These are phyloP conservation scores for Pulveroboletus sp. DNA, from an alignment of 768 basidiomycete genomes.

Conservation along the genomic window DNA sequence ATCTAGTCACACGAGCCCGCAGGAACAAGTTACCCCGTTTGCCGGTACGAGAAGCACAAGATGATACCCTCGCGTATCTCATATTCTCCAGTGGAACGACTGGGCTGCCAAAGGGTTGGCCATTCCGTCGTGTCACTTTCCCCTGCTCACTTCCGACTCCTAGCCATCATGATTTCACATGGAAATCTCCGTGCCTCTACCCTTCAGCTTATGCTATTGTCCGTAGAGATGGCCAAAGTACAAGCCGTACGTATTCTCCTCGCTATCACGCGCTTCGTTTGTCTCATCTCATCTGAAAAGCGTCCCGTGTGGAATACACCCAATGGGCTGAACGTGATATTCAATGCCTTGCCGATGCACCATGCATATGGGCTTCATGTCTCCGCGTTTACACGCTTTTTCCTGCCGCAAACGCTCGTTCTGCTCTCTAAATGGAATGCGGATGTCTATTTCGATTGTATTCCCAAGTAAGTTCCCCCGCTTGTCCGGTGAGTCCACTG, in stretches of 20 bases:
- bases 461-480: slow-evolving; percentile 55
- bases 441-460: slow-evolving; percentile 45
- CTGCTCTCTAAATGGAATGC: slow-evolving; percentile 63
- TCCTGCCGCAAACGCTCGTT: slow-evolving; percentile 46
- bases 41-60: slow-evolving; percentile 43
- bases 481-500: not conserved
- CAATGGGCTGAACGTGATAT: slow-evolving; percentile 43
- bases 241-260: slow-evolving; percentile 34
- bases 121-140: not conserved
- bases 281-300: slow-evolving; percentile 23
- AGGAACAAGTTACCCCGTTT: slow-evolving; percentile 38
- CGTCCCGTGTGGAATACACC: slow-evolving; percentile 39
- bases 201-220: slow-evolving; percentile 34
- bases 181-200: slow-evolving; percentile 54
- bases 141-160: slow-evolving; percentile 2
- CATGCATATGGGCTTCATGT: slow-evolving; percentile 64
- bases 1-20: slow-evolving; percentile 42
- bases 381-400: slow-evolving; percentile 47
- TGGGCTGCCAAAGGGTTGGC: slow-evolving; percentile 68
- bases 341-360: slow-evolving; percentile 67
- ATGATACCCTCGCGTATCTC: slow-evolving; percentile 63
- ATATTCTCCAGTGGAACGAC: slow-evolving; percentile 79
- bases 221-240: slow-evolving; percentile 31
- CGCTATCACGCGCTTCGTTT: not conserved
- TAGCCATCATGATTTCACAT: slow-evolving; percentile 73